phyloP scores from a whole-genome alignment of 2,329 filamentous ascomycete genomes.

The Ceratocystis papillata region DNA sequence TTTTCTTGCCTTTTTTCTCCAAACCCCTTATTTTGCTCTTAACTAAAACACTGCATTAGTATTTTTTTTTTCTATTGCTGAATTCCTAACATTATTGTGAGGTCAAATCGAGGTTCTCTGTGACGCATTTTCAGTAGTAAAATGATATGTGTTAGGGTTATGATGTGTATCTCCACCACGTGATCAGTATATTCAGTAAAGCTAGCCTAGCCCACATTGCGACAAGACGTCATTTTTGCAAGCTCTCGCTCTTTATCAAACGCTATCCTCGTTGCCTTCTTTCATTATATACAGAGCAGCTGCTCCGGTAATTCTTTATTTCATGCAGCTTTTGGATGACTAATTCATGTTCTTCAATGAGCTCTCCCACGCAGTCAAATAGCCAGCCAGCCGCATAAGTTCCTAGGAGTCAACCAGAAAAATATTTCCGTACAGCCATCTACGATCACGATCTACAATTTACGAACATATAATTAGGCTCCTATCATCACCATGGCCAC shows the following conservation, averaged over 20 bases:
- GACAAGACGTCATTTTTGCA: slow-evolving; percentile 4
- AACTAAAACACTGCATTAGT: not conserved
- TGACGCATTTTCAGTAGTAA: not conserved
- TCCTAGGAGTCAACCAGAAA: not conserved
- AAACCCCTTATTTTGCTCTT: not conserved
- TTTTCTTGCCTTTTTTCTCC: not conserved
- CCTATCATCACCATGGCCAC: slow-evolving; percentile 36
- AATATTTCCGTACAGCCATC: not conserved
- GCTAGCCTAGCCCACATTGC: not conserved
- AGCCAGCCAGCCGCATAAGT: not conserved
- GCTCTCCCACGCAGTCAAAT: not conserved
- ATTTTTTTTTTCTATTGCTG: not conserved
- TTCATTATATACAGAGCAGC: not conserved
- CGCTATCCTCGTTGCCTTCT: not conserved
- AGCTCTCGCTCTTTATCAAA: not conserved
- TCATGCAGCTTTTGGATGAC: not conserved
- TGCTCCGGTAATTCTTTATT: not conserved
- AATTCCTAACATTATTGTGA: too few relatives aligned
- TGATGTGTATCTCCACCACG: not conserved
- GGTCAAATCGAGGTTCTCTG: too few relatives aligned
- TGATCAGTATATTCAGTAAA: not conserved
- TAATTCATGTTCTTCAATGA: not conserved
- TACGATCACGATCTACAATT: not conserved
- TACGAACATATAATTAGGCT: not conserved
- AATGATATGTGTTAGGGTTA: not conserved